Evolutionary conservation across 2,329 filamentous ascomycete genomes (phyloP), one percentile per base, ranked within the genome.

Genomic region (Exserohilum turcica): DNA sequence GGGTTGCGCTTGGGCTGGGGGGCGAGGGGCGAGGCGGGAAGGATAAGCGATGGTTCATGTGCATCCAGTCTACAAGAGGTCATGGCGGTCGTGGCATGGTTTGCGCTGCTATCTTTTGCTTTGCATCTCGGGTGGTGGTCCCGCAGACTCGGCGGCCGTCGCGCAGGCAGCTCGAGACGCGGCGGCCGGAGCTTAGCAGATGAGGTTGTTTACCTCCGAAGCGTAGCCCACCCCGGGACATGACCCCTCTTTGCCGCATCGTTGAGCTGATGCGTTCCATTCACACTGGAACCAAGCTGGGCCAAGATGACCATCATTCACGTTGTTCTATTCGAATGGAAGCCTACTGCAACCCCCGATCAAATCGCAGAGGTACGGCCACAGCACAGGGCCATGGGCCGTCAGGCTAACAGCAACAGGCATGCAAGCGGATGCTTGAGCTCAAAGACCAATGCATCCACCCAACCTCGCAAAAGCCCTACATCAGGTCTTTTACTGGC

Each of bases 321-420:
- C 68, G 81, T 90, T 44, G 86, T 90, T 3, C 76, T 89, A 21
- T 87, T 90, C 64, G 79, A 84, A 56, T 88, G 88, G 77, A 86
- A 86, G 65, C 70, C 82, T 0, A 75, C 76, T 0, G 70, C 78
- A 1, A 75, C 77, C 1, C 61, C 77, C 0, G 79, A 80, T 13
- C 76, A 82, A 28, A 76, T 88, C 6, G 76, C 83, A 60, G 79
- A 83, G 63, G 87, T 88, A 54, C 21, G n/a, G n/a, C n/a, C n/a
- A n/a, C n/a, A n/a, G n/a, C n/a, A n/a, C n/a, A n/a, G n/a, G n/a
- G n/a, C n/a, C n/a, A n/a, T n/a, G n/a, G n/a, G n/a, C n/a, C n/a
- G n/a, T n/a, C n/a, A n/a, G 29, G 29, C 39, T 59, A 36, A 60
- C 48, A 43, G 32, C 45, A 33, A 60, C 54, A 88, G 85, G 75